phyloP scores from a whole-genome alignment of 2,329 filamentous ascomycete species.

The Pezicula radicicola region DNA sequence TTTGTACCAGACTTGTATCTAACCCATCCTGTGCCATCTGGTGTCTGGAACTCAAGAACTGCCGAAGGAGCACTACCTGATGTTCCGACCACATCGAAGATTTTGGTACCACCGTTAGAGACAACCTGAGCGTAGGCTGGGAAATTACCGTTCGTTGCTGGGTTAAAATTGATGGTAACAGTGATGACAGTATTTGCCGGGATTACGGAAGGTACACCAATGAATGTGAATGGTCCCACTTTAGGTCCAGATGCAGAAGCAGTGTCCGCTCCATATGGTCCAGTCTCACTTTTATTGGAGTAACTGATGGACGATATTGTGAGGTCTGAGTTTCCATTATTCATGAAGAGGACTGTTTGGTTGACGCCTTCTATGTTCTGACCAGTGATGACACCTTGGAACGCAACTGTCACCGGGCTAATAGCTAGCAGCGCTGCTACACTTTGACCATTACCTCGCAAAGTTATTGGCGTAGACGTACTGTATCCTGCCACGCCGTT shows the following conservation, averaged over 20 bases:
- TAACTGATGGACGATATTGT: constrained; percentile 41
- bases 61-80: constrained; percentile 47
- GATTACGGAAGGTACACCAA: constrained; percentile 42
- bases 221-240: constrained; percentile 47
- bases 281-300: constrained; percentile 39
- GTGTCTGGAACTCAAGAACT: constrained; percentile 51
- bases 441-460: constrained; percentile 48
- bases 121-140: constrained; percentile 44
- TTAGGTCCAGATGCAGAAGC: constrained; percentile 30
- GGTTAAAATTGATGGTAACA: constrained; percentile 45
- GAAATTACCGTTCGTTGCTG: constrained; percentile 43
- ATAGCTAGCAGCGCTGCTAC: constrained; percentile 41
- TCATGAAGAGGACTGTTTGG: constrained; percentile 45
- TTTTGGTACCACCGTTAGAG: constrained; percentile 48
- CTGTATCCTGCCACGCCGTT: constrained; percentile 45
- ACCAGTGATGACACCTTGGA: constrained; percentile 46
- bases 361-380: constrained; percentile 32
- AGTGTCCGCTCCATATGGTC: constrained; percentile 38
- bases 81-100: constrained; percentile 45
- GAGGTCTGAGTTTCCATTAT: constrained; percentile 44
- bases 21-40: constrained; percentile 49
- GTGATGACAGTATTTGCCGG: constrained; percentile 35
- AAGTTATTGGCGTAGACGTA: constrained; percentile 39
- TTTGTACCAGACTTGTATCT: constrained; percentile 37
- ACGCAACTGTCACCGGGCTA: constrained; percentile 45